Base-by-base conservation (phyloP, 2,329 filamentous ascomycete genomes). In the Rasamsonia emersonii region DNA sequence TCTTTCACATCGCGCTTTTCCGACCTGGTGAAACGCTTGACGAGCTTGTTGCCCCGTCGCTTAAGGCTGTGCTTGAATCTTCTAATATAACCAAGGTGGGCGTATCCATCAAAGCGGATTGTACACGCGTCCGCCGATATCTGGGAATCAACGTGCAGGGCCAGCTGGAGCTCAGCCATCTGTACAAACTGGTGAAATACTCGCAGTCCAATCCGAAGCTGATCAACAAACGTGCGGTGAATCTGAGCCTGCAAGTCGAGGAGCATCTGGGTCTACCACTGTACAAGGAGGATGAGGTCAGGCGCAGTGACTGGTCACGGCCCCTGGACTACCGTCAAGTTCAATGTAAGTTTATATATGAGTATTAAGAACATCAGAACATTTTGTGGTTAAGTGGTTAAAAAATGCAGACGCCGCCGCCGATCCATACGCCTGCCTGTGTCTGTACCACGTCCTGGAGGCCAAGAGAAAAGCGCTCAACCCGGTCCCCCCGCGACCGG, bases 1-100 rank as follows among this genome's bases (percentile, higher is more conserved):
- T 95, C 1, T 88, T 94, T 44, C 89, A 95, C 44, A 58, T 94
- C 32, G 81, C 85, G 3, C 45, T 78, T 2, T 84, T 75, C 45
- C 56, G 64, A 2, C 55, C 63, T 3, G 48, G 40, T 6, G 60
- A 57, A 18, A 58, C 61, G 2, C 30, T 45, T 5, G 33, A 54
- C 5, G 71, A 79, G 14, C 64, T 89, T 16, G 68, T 88, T n/a
- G 70, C 79, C 2, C 82, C 83, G 0, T 72, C 77, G 0, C 69
- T 95, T 28, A 76, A 71, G 39, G 63, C 66, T 33, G 72, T 95
- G 26, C 73, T 95, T 55, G 82, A 88, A 53, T 75, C 82, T 29
- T 59, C 75, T 0, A 54, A 63, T 2, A 68, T 93, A 36, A 72
- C 71, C 23, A 95, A 95, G 55, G 68, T 73, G 2, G 89, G 89